Percentiles rank a stretch among this genome's conserved stretches.
Conservation (phyloP, 1,139 yeast genomes). For the Nematodospora anomalae region DNA sequence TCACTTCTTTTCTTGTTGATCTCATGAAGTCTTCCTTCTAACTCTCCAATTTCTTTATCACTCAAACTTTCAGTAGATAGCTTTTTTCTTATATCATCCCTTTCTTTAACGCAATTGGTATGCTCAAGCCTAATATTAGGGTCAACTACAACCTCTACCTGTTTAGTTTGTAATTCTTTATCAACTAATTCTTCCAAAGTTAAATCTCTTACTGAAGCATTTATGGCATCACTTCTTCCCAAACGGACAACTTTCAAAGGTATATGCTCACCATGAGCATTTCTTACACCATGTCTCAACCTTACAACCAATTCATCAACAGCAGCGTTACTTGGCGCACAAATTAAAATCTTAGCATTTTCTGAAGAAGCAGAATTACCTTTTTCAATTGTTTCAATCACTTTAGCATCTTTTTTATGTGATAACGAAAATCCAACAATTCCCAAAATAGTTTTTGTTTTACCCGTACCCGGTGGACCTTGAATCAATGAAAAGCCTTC, state of each 20-base stretch:
- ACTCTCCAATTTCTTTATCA: conserved; percentile 40
- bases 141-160: conserved; percentile 38
- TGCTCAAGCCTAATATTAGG: conserved; percentile 53
- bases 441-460: conserved; percentile 93
- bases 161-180: conserved; percentile 49
- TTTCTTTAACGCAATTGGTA: conserved; percentile 48
- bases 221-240: conserved; percentile 88
- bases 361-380: conserved; percentile 8
- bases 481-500: conserved; percentile 88
- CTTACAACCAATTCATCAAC: conserved; percentile 95
- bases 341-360: conserved; percentile 59
- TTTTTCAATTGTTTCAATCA: conserved; percentile 28
- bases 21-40: conserved; percentile 51
- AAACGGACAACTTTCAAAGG: conserved; percentile 80
- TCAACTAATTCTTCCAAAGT: conserved; percentile 89
- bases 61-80: conserved; percentile 31
- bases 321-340: conserved; percentile 99
- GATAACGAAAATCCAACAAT: conserved; percentile 76
- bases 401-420: conserved; percentile 23
- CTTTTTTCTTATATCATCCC: conserved; percentile 48
- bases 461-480: conserved; percentile 99
- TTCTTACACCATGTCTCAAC: conserved; percentile 68
- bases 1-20: conserved; percentile 63
- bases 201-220: conserved; percentile 75
- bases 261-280: conserved; percentile 55